Evolutionary conservation across 768 basidiomycete species (phyloP).

Genomic region (Podaxis carcinomalis): DNA sequence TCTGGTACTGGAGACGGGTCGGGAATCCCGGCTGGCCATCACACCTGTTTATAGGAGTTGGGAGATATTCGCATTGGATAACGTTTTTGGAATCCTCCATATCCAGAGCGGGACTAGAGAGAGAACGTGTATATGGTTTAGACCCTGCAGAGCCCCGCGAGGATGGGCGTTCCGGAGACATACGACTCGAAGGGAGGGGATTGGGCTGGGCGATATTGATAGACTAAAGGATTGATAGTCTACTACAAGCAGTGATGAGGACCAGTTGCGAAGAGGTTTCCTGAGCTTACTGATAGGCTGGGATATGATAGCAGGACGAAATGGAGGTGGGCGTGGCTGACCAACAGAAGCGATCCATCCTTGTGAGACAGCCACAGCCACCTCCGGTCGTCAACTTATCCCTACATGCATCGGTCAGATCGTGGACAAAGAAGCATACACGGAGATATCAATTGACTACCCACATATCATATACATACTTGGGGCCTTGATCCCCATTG

Average conservation of each 20-base stretch:
- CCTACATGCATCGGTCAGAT: not conserved
- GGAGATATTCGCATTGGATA: constrained; percentile 5
- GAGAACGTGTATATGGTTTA: constrained; percentile 32
- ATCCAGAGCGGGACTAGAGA: constrained; percentile 16
- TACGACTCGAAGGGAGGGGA: constrained; percentile 7
- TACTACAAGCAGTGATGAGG: constrained; percentile 9
- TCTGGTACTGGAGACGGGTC: constrained; percentile 54
- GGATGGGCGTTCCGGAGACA: constrained; percentile 31
- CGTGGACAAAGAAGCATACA: not conserved
- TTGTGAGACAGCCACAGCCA: constrained; percentile 14
- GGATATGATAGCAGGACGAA: constrained; percentile 7
- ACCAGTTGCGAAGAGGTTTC: not conserved
- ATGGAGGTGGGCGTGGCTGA: constrained; percentile 9
- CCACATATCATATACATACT: constrained; percentile 1
- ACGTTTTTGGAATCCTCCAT: constrained; percentile 8
- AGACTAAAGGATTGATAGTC: constrained; percentile 14
- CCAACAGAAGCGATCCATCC: not conserved
- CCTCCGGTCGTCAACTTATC: not conserved
- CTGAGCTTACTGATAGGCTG: constrained; percentile 18
- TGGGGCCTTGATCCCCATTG: not conserved
- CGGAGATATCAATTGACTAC: constrained; percentile 1
- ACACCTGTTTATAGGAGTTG: not conserved
- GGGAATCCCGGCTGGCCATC: constrained; percentile 48
- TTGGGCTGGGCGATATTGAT: constrained; percentile 13
- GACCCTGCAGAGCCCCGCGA: constrained; percentile 21